phyloP scores from a whole-genome alignment of 805 yeast species.

The Yamadazyma akitaensis region DNA sequence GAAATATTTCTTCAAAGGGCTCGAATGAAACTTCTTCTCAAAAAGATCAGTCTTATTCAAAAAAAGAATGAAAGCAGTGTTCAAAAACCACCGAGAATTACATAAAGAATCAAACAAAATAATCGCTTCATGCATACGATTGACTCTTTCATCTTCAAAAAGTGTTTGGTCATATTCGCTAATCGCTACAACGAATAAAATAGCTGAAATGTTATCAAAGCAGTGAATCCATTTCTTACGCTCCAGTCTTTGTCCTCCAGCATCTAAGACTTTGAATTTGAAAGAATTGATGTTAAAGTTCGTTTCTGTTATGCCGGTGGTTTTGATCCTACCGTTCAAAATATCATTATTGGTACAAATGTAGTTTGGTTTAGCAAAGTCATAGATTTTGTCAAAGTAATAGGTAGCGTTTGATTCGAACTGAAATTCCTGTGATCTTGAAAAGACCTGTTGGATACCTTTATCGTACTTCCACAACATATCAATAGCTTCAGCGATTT shows the following conservation, averaged over 20 bases:
- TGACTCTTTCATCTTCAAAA: conserved; percentile 85
- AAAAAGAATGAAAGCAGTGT: conserved; percentile 86
- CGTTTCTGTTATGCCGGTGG: conserved; percentile 93
- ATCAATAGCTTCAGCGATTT: conserved; percentile 68
- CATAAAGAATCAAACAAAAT: conserved; percentile 78
- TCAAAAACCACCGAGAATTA: conserved; percentile 79
- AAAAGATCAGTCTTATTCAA: conserved; percentile 86
- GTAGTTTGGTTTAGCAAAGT: conserved; percentile 63
- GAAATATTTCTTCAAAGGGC: conserved; percentile 69
- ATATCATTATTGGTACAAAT: conserved; percentile 79
- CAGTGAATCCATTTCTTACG: conserved; percentile 94
- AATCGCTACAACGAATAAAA: conserved; percentile 83
- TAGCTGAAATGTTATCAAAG: conserved; percentile 85
- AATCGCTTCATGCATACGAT: conserved; percentile 88
- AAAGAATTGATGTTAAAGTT: conserved; percentile 62
- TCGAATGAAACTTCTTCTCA: conserved; percentile 59
- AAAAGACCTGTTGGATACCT: conserved; percentile 61
- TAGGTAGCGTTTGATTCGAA: conserved; percentile 79
- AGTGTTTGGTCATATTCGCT: conserved; percentile 90
- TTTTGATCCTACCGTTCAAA: conserved; percentile 84
- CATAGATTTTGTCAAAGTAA: conserved; percentile 70
- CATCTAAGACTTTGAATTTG: conserved; percentile 79
- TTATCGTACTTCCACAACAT: conserved; percentile 66
- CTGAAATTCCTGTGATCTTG: conserved; percentile 72
- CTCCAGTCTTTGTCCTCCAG: conserved; percentile 94